These are phyloP conservation scores for Coniosporium apollinis DNA, from an alignment of 495 filamentous ascomycete species.

Conservation along the genomic window DNA sequence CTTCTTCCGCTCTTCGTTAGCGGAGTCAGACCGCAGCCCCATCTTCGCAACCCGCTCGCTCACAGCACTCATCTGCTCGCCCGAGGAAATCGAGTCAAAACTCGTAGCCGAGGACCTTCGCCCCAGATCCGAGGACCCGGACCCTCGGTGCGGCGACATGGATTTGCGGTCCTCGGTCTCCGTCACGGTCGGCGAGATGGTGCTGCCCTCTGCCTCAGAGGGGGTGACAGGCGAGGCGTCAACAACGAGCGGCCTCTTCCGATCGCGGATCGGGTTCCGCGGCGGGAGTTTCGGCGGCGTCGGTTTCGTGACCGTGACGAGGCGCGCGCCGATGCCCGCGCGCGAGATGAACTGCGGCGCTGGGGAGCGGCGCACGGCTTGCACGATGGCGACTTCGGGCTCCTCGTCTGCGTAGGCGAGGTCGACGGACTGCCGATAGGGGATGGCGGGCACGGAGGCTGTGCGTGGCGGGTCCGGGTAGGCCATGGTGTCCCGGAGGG, in stretches of 20 bases:
- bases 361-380: constrained; percentile 13
- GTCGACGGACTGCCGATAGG: background rate
- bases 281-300: constrained; percentile 20
- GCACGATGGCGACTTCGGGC: constrained; percentile 14
- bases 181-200: too few relatives aligned
- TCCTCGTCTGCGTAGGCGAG: constrained; percentile 8
- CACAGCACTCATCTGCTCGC: background rate
- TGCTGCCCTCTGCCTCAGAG: too few relatives aligned
- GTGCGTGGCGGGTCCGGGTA: background rate
- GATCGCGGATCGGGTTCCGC: constrained; percentile 19
- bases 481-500: background rate
- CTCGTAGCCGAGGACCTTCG: background rate
- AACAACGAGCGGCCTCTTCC: constrained; percentile 10
- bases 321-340: constrained; percentile 14
- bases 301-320: constrained; percentile 22
- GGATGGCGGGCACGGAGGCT: background rate
- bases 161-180: too few relatives aligned
- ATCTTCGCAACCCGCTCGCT: background rate
- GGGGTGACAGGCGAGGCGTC: constrained; percentile 8
- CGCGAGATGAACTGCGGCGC: constrained; percentile 15
- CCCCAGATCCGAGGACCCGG: too few relatives aligned
- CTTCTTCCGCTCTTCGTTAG: background rate
- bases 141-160: too few relatives aligned
- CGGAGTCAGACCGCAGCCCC: too few relatives aligned
- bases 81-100: background rate